A percentile compares a stretch with the other conserved stretches of the same genome.
Evolutionary conservation across 2,329 filamentous ascomycete genomes (phyloP).

Genomic region (Neospermospora avenae): DNA sequence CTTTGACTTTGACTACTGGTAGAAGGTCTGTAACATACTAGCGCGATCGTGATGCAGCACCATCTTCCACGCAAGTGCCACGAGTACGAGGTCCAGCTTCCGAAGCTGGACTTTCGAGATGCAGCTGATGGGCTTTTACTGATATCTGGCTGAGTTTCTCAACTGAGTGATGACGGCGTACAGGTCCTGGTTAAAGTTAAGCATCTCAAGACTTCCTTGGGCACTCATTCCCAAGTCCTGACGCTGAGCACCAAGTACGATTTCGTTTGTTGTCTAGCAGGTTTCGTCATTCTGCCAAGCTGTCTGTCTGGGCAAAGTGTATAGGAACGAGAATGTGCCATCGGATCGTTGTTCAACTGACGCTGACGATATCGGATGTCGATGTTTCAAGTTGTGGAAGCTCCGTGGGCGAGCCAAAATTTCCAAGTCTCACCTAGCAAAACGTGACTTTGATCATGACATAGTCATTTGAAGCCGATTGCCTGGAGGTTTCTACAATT

Average conservation of each 20-base stretch:
- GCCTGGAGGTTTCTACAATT: too few species aligned
- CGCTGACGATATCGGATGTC: neutral
- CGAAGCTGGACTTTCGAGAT: too few species aligned
- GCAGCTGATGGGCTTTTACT: neutral
- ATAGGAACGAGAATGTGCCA: neutral
- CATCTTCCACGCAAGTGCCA: conserved; percentile 16
- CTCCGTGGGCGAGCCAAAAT: neutral
- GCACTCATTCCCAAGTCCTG: neutral
- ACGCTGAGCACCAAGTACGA: neutral
- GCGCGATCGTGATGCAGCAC: conserved; percentile 14
- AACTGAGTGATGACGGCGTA: conserved; percentile 6
- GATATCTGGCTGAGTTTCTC: neutral
- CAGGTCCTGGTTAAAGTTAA: neutral
- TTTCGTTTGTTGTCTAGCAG: neutral
- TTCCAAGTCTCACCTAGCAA: neutral
- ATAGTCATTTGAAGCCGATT: too few species aligned
- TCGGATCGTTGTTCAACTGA: neutral
- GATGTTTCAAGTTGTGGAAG: neutral
- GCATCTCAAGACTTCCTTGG: too few species aligned
- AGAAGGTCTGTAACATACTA: conserved; percentile 14
- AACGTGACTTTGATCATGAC: neutral
- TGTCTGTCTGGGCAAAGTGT: too few species aligned
- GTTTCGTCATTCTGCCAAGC: neutral
- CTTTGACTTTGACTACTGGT: conserved; percentile 2
- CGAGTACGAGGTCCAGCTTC: neutral